These are phyloP conservation scores for Blastocystis sp. DNA, from an alignment of 352 stramenopile species.

Conservation along the genomic window DNA sequence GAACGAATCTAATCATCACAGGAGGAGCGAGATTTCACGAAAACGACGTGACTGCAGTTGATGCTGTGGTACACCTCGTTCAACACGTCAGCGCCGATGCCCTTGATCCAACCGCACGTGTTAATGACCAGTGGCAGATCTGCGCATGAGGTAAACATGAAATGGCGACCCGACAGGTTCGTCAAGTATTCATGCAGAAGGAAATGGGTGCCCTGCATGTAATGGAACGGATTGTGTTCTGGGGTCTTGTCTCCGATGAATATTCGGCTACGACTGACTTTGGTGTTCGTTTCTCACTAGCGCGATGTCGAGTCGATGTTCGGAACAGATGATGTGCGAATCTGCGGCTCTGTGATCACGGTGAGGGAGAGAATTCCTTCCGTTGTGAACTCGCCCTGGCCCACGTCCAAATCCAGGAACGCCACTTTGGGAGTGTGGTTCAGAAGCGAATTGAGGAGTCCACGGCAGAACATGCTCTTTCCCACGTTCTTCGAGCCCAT, in stretches of 20 bases:
- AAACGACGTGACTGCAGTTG: conserved; percentile 86
- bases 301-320: background rate
- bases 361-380: conserved; percentile 89
- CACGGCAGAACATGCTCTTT: conserved; percentile 92
- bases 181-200: conserved; percentile 78
- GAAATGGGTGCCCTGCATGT: conserved; percentile 77
- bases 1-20: conserved; percentile 8
- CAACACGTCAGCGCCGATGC: conserved; percentile 91
- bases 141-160: background rate
- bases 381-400: conserved; percentile 90
- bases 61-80: conserved; percentile 85
- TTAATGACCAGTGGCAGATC: conserved; percentile 90
- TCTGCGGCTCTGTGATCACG: conserved; percentile 84
- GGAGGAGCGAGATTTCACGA: background rate
- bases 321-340: conserved; percentile 78
- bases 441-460: conserved; percentile 89
- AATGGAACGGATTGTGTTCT: conserved; percentile 79
- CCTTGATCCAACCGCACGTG: conserved; percentile 95
- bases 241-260: conserved; percentile 52
- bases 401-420: conserved; percentile 92
- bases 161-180: conserved; percentile 53
- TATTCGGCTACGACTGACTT: background rate
- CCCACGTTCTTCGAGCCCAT: conserved; percentile 92
- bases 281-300: background rate
- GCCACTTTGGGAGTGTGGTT: conserved; percentile 80